Evolutionary conservation across 495 filamentous ascomycete genomes (phyloP).

Genomic region (Aspergillus haitiensis): DNA sequence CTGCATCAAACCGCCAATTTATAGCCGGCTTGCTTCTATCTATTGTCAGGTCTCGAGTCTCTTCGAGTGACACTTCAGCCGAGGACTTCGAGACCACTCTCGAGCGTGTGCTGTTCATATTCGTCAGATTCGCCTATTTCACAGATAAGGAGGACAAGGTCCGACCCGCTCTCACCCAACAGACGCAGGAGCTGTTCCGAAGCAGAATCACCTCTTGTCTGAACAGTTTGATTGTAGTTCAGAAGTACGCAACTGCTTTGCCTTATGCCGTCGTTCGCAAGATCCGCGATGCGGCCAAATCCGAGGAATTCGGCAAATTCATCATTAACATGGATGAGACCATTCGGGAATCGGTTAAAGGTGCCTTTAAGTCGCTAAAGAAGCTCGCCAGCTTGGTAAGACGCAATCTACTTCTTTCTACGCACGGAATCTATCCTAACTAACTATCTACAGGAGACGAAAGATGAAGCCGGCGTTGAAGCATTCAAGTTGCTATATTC

Average conservation of each 20-base stretch:
- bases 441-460: constrained; percentile 35
- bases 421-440: constrained; percentile 12
- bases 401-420: background rate
- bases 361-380: constrained; percentile 64
- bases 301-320: constrained; percentile 45
- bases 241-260: constrained; percentile 50
- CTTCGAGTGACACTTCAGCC: constrained; percentile 34
- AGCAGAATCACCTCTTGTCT: constrained; percentile 66
- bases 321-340: constrained; percentile 64
- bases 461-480: constrained; percentile 39
- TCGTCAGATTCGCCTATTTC: constrained; percentile 50
- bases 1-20: constrained; percentile 48
- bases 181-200: constrained; percentile 68
- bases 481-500: constrained; percentile 82
- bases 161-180: constrained; percentile 52
- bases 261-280: constrained; percentile 53
- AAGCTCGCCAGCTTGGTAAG: constrained; percentile 63
- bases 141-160: constrained; percentile 31
- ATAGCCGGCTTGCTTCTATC: constrained; percentile 49
- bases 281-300: constrained; percentile 48
- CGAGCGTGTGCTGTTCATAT: constrained; percentile 42
- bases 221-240: constrained; percentile 66
- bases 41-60: constrained; percentile 43
- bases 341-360: constrained; percentile 57
- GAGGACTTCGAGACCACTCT: constrained; percentile 36